These are phyloP conservation scores for Neoboletus brunneissimus DNA, from an alignment of 768 basidiomycete genomes.

Conservation along the genomic window DNA sequence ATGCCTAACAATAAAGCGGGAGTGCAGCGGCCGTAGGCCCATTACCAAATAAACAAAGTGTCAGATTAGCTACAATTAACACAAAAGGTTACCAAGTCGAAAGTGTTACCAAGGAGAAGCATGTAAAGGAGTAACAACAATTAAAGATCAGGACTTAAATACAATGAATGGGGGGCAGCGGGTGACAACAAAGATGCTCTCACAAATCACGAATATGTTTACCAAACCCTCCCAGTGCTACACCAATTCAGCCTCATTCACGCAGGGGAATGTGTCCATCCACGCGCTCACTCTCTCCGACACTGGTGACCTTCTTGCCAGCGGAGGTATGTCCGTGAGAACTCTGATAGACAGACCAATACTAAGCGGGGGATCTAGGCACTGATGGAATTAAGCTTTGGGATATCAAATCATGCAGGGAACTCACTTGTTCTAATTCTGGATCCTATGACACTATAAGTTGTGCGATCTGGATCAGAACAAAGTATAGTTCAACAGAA, in stretches of 20 bases:
- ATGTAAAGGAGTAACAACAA: too few species aligned
- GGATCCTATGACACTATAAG: not conserved
- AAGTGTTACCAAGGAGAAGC: too few species aligned
- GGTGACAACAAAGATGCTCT: not conserved
- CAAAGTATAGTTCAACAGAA: not conserved
- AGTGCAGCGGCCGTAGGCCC: not conserved
- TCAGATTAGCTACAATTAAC: not conserved
- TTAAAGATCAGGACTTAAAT: not conserved
- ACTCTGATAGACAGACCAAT: not conserved
- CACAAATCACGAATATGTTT: not conserved
- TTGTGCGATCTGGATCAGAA: constrained; percentile 6
- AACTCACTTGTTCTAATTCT: not conserved
- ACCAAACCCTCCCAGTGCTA: not conserved
- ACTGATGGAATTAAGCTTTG: constrained; percentile 5
- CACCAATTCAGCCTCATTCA: not conserved
- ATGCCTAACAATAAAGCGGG: not conserved
- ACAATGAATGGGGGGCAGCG: not conserved
- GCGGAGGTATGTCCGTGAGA: constrained; percentile 2
- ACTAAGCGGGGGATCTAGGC: not conserved
- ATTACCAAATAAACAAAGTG: not conserved
- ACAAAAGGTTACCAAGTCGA: too few species aligned
- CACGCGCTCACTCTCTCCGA: constrained; percentile 2
- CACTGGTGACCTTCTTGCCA: not conserved
- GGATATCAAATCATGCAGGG: not conserved
- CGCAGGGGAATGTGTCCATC: not conserved